phyloP scores from a whole-genome alignment of 257 asterid species.

The Petunia axillaris region DNA sequence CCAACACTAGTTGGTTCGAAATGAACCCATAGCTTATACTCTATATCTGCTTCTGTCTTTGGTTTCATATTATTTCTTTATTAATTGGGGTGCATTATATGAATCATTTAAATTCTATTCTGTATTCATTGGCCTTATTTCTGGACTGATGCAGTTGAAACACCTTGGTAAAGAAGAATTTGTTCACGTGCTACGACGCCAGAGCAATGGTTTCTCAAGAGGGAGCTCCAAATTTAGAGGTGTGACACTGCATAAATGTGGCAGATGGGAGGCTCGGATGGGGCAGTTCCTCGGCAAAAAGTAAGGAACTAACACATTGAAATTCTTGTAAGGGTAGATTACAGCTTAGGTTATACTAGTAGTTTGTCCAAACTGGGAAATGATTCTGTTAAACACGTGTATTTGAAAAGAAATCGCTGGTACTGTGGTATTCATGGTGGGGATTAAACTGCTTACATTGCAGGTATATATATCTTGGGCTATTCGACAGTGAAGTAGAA shows the following conservation, averaged over 20 bases:
- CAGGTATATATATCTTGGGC: conserved; percentile 61
- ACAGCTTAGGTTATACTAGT: background rate
- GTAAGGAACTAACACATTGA: conserved; percentile 39
- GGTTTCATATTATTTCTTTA: conserved; percentile 5
- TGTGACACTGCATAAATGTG: conserved; percentile 64
- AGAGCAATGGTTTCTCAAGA: conserved; percentile 62
- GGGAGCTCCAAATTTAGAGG: conserved; percentile 67
- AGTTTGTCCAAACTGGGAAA: conserved; percentile 26
- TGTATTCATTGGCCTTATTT: background rate
- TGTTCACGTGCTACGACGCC: conserved; percentile 59
- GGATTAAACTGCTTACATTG: conserved; percentile 43
- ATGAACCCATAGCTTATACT: too few species aligned
- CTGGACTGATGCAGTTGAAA: conserved; percentile 33
- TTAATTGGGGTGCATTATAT: background rate
- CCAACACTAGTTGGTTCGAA: too few species aligned
- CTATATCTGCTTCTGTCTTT: background rate
- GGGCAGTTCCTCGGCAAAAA: conserved; percentile 70
- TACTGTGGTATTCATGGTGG: conserved; percentile 32
- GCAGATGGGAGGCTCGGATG: conserved; percentile 72
- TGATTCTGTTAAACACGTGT: conserved; percentile 5
- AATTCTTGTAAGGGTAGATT: conserved; percentile 29
- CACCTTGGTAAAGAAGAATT: conserved; percentile 59
- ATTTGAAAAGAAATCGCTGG: conserved; percentile 25
- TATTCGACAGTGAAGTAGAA: conserved; percentile 53
- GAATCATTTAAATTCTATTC: background rate